phyloP scores from a whole-genome alignment of 2,329 filamentous ascomycete species.

The Aspergillus intermedius region DNA sequence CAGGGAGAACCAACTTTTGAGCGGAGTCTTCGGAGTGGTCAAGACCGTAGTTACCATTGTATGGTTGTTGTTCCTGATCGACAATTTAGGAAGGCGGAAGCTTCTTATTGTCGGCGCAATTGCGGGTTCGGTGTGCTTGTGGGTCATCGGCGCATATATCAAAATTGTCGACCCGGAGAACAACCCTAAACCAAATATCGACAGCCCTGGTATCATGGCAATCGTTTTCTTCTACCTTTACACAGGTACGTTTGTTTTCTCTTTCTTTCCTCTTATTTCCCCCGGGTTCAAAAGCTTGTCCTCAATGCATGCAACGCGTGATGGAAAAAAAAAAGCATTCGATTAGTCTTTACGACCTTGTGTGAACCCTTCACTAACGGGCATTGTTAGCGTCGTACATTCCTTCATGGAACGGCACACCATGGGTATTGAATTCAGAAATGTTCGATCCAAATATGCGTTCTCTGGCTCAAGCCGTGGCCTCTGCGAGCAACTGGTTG shows the following conservation, averaged over 20 bases:
- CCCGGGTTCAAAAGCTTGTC: too few species aligned
- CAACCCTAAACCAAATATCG: conserved; percentile 17
- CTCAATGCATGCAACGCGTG: too few species aligned
- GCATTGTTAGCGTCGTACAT: conserved; percentile 54
- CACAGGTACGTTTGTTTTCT: conserved; percentile 35
- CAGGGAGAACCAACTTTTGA: conserved; percentile 55
- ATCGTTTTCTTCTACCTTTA: conserved; percentile 66
- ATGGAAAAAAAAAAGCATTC: too few species aligned
- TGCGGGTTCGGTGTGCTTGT: conserved; percentile 45
- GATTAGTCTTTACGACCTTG: too few species aligned
- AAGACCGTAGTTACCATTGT: conserved; percentile 62
- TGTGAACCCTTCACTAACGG: too few species aligned
- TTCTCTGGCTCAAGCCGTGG: conserved; percentile 64
- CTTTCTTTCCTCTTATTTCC: too few species aligned
- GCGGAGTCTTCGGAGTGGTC: conserved; percentile 70
- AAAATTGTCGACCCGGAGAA: conserved; percentile 26
- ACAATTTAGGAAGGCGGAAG: conserved; percentile 55
- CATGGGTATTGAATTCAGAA: conserved; percentile 67
- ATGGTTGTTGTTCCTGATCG: conserved; percentile 63
- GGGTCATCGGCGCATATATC: conserved; percentile 29
- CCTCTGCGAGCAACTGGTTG: conserved; percentile 36
- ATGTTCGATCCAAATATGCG: conserved; percentile 68
- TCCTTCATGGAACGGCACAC: conserved; percentile 65
- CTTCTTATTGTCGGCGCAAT: conserved; percentile 60
- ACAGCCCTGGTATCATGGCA: conserved; percentile 35